Evolutionary conservation across 2,329 filamentous ascomycete genomes (phyloP).

Genomic region (Ceratocystis alfenasii): DNA sequence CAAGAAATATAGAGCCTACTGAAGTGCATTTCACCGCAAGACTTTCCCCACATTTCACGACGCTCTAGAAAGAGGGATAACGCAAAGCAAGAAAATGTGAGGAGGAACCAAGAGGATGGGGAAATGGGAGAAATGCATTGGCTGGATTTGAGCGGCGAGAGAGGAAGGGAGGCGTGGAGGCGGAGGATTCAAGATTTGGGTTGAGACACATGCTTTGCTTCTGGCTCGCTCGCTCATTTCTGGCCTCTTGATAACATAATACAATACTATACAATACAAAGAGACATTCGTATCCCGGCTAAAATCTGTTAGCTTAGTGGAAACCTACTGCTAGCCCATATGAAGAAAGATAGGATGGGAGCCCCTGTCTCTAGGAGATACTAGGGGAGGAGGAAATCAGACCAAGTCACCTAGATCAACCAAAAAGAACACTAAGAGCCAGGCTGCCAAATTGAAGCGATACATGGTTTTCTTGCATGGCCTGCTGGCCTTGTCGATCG

Average conservation of each 20-base stretch:
- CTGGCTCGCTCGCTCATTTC: neutral
- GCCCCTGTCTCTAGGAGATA: neutral
- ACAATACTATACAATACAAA: neutral
- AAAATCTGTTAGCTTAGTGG: neutral
- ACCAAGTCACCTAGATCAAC: neutral
- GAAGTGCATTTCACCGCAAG: neutral
- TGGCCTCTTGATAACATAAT: neutral
- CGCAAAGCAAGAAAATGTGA: neutral
- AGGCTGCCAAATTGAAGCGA: constrained; percentile 10
- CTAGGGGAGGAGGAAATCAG: neutral
- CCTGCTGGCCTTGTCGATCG: neutral
- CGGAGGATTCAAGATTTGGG: neutral
- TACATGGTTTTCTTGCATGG: neutral
- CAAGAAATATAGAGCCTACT: neutral
- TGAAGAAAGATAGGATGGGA: too few relatives aligned
- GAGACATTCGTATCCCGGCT: neutral
- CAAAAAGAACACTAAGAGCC: neutral
- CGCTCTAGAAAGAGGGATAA: neutral
- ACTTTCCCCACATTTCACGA: neutral
- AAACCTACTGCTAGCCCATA: neutral
- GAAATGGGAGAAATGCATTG: neutral
- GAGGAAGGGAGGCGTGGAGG: neutral
- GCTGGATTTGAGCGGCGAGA: neutral
- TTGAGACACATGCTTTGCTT: neutral
- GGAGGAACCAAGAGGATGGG: neutral